Base-by-base conservation (phyloP, 1,284 basidiomycete genomes). In the Fomitopsis palustris region DNA sequence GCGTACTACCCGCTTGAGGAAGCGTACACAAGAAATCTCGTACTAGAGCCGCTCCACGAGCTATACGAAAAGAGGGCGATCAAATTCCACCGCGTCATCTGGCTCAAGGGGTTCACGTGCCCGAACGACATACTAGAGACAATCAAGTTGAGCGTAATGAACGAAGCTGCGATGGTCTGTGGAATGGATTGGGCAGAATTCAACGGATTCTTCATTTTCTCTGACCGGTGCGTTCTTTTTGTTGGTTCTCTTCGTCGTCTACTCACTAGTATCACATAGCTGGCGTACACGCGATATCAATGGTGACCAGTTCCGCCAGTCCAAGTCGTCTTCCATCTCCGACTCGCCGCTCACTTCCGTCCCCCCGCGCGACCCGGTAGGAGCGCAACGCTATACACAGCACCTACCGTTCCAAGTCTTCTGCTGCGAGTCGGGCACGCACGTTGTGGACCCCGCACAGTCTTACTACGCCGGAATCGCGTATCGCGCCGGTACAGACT, bases 161-260 rank as follows among this genome's bases (percentile, higher is more conserved):
- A 97, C 71, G 86, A 93, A 66, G 95, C 95, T 0, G 92, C 93
- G 1, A 94, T 98, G 93, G 93, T 96, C 1, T 97, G 95, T 71
- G 94, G 95, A 25, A 97, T 97, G 95, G 95, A 98, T 72, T 98
- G 95, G 95, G 95, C 94, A 25, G 95, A 98, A 74, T 91, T 95
- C 71, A 93, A 95, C 65, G 94, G 94, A 0, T 92, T 94, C 75
- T 98, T 96, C 78, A 95, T 97, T 67, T 97, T 96, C 76, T 96
- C 95, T 25, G 95, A 96, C 74, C 83, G 95, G 92, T 92, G 65
- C 58, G 81, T 71, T 25, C 56, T 23, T 31, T 25, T 29, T 37
- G 35, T 7, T 35, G 33, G 8, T 21, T 14, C 16, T 5, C 9
- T 12, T 4, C 3, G 29, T 35, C 14, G 14, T n/a, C 31, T 29